These are phyloP conservation scores for Rhizophora apiculata DNA, from an alignment of 345 rosid species.

Conservation along the genomic window DNA sequence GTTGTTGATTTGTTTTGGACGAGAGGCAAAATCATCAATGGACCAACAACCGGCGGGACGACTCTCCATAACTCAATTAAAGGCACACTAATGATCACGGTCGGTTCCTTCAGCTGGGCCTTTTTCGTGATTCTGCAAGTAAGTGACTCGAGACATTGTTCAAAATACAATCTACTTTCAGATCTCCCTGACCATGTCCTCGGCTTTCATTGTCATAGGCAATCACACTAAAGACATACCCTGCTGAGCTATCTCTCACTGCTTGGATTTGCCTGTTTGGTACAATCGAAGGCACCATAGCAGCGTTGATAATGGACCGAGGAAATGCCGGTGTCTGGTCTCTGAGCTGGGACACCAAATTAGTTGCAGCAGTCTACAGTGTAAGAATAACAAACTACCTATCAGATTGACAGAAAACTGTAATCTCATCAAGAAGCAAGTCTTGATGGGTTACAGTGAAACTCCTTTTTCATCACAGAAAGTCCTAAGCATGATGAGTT, in stretches of 20 bases:
- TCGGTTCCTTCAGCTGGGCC: constrained; percentile 71
- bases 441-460: too few relatives aligned
- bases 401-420: too few relatives aligned
- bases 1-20: constrained; percentile 51
- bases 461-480: too few relatives aligned
- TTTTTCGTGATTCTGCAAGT: constrained; percentile 77
- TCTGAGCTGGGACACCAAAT: constrained; percentile 67
- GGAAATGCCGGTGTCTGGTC: constrained; percentile 57
- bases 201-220: constrained; percentile 40
- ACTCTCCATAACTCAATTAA: constrained; percentile 46
- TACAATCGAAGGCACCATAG: constrained; percentile 52
- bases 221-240: constrained; percentile 57
- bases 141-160: constrained; percentile 1
- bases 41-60: constrained; percentile 35
- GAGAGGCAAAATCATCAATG: constrained; percentile 31
- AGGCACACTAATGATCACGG: constrained; percentile 60
- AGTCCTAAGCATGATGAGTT: too few relatives aligned
- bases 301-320: constrained; percentile 68
- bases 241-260: constrained; percentile 76
- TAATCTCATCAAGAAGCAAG: too few relatives aligned
- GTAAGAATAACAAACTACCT: constrained; percentile 40
- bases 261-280: constrained; percentile 79
- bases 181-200: not conserved
- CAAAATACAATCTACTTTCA: not conserved
- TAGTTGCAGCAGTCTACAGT: constrained; percentile 59